phyloP scores from a whole-genome alignment of 768 basidiomycete species.

The Leccinum uliginosum region DNA sequence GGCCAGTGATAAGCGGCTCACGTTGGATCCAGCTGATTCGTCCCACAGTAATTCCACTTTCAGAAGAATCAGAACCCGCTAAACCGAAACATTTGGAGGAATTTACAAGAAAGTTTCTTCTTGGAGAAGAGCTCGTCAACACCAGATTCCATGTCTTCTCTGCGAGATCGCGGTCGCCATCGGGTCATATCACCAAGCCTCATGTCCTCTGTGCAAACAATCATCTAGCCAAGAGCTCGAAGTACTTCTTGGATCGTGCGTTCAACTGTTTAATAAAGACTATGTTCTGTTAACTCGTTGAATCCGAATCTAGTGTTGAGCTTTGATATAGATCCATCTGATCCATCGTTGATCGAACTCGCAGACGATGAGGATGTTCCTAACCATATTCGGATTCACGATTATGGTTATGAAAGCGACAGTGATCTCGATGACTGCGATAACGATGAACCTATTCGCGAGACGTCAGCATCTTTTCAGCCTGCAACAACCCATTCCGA shows the following conservation, averaged over 20 bases:
- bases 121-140: background rate
- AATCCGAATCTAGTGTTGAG: background rate
- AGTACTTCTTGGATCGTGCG: background rate
- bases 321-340: background rate
- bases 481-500: background rate
- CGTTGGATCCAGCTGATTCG: background rate
- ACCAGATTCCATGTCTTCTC: background rate
- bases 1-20: background rate
- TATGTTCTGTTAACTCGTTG: background rate
- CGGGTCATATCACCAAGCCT: background rate
- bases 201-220: background rate
- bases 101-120: background rate
- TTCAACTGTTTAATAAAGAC: background rate
- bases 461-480: background rate
- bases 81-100: background rate
- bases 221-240: background rate
- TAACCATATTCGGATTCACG: background rate
- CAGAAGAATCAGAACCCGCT: background rate
- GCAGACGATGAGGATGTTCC: background rate
- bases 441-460: background rate
- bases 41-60: background rate
- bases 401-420: background rate
- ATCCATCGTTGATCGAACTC: background rate
- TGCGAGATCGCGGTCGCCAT: background rate
- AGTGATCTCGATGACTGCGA: background rate